phyloP scores from a whole-genome alignment of 495 filamentous ascomycete species.

The Talaromyces proteolyticus region DNA sequence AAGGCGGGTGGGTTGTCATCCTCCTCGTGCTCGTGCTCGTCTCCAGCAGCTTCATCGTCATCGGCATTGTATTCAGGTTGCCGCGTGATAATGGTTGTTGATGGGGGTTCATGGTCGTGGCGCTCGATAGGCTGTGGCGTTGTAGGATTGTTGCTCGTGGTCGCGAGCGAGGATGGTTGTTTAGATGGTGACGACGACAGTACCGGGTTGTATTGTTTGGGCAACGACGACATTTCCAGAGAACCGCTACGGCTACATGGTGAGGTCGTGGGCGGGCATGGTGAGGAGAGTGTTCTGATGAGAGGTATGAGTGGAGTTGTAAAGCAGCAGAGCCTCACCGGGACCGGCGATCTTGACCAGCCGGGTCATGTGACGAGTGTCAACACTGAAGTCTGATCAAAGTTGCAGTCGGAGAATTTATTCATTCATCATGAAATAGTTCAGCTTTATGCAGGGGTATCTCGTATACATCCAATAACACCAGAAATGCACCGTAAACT shows the following conservation, averaged over 20 bases:
- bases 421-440: too few relatives aligned
- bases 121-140: slow-evolving; percentile 18
- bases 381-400: too few relatives aligned
- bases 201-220: slow-evolving; percentile 18
- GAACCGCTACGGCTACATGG: slow-evolving; percentile 24
- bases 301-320: slow-evolving; percentile 8
- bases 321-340: too few relatives aligned
- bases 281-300: slow-evolving; percentile 13
- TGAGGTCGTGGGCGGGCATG: slow-evolving; percentile 7
- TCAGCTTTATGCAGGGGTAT: too few relatives aligned
- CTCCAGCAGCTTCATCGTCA: background rate
- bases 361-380: too few relatives aligned
- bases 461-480: background rate
- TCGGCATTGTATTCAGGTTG: background rate
- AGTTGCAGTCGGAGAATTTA: too few relatives aligned
- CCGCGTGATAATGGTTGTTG: background rate
- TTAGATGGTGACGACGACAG: slow-evolving; percentile 24
- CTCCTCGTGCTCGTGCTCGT: slow-evolving; percentile 6
- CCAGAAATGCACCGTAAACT: background rate
- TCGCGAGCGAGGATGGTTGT: slow-evolving; percentile 16
- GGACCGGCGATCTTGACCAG: too few relatives aligned
- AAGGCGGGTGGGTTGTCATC: slow-evolving; percentile 17
- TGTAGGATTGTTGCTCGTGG: background rate
- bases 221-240: slow-evolving; percentile 29
- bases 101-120: background rate